Conservation (phyloP, 352 stramenopile species). For the Peronospora tabacina region DNA sequence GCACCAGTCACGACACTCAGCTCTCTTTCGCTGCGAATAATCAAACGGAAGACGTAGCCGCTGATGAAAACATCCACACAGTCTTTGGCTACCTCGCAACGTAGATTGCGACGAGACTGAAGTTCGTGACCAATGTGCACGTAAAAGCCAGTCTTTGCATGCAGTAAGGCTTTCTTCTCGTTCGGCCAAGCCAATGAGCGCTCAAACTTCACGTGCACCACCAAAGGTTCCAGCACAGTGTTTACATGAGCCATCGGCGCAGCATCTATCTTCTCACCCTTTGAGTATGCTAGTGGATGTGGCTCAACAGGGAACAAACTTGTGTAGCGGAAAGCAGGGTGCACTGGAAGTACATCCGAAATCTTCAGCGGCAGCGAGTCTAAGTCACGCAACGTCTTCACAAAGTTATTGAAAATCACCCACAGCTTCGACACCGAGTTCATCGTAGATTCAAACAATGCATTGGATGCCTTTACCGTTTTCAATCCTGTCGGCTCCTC, state of each 20-base stretch:
- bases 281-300: constrained; percentile 81
- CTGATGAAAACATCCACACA: constrained; percentile 75
- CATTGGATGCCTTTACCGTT: constrained; percentile 25
- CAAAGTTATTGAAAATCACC: constrained; percentile 75
- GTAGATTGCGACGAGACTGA: constrained; percentile 44
- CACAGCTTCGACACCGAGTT: constrained; percentile 68
- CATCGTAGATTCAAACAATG: constrained; percentile 69
- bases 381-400: constrained; percentile 64
- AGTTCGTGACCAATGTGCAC: constrained; percentile 82
- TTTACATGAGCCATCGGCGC: constrained; percentile 54
- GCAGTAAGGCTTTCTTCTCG: constrained; percentile 63
- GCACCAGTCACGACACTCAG: constrained; percentile 52
- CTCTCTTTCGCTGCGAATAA: constrained; percentile 79
- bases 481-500: constrained; percentile 41
- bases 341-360: constrained; percentile 66
- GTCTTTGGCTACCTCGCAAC: constrained; percentile 67
- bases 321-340: constrained; percentile 81
- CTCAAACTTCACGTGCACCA: constrained; percentile 77
- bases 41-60: constrained; percentile 77
- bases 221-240: constrained; percentile 66
- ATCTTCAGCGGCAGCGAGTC: constrained; percentile 84
- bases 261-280: constrained; percentile 49
- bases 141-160: constrained; percentile 87
- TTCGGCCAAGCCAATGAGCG: constrained; percentile 81
- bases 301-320: constrained; percentile 74